Base-by-base conservation (phyloP, 768 basidiomycete species). In the Ramaria rubella region DNA sequence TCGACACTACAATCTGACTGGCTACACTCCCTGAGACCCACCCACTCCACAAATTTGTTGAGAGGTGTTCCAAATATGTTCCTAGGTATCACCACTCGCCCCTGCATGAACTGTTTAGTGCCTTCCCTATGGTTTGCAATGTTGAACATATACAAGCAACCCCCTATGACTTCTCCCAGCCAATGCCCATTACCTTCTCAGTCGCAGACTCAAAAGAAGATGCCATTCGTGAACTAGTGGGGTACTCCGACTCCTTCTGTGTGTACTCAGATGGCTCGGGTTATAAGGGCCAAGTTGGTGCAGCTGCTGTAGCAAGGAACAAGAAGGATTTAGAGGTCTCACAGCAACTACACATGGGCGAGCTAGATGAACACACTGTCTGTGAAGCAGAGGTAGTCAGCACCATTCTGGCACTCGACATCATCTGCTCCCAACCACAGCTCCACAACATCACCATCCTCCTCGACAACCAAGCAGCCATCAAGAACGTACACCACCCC, bases 31-130 rank as follows among this genome's bases (percentile, higher is more conserved):
- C 61, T 2, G 1, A 36, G 1, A 11, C 43, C 0, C 63, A 66
- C 54, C 63, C 61, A 0, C 43, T 65, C 0, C 27, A 61, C 42
- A 33, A 49, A 2, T 38, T 40, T 8, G 44, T 66, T 12, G 34
- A 49, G 2, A 7, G 26, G 3, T 1, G 34, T 11, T 49, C 57
- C 2, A 17, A 52, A 42, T 44, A 7, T 33, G 64, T 17, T 38
- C n/a, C 55, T 5, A 54, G 59, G 15, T 59, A 60, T 31, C 36
- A 42, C 27, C 51, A 52, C 4, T 36, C 67, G 1, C 64, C 68
- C 0, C 51, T 69, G 4, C 66, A 70, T 34, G n/a, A 59, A 8
- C 24, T 67, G 1, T 51, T 65, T 49, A 17, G 58, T 11, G 21
- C 52, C 0, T 59, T 12, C 19, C 26, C 57, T 15, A 45, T 65